A percentile compares a stretch with the other conserved stretches of the same genome.
These are phyloP conservation scores for Cardamine chenopodiifolia DNA, from an alignment of 345 rosid species.

Conservation along the genomic window DNA sequence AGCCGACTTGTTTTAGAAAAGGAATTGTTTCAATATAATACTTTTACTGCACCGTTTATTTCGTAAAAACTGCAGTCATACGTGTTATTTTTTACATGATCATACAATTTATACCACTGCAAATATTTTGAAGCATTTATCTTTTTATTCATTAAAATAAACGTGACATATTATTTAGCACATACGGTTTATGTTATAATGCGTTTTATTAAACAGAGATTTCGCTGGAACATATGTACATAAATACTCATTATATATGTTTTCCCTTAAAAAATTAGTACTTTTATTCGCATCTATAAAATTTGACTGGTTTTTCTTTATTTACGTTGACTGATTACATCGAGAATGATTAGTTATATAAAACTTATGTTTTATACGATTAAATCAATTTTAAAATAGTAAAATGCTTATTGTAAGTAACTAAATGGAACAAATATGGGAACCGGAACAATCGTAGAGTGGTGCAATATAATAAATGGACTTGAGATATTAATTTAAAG, in stretches of 20 bases:
- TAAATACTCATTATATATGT: slow-evolving; percentile 15
- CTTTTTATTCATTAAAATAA: background rate
- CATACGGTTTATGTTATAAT: background rate
- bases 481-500: background rate
- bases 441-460: background rate
- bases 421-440: slow-evolving; percentile 13
- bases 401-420: slow-evolving; percentile 19
- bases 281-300: background rate
- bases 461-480: slow-evolving; percentile 2
- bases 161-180: background rate
- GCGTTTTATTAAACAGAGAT: slow-evolving; percentile 13
- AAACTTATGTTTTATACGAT: background rate
- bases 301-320: slow-evolving; percentile 18
- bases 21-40: background rate
- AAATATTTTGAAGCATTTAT: background rate
- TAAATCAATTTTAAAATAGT: background rate
- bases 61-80: background rate
- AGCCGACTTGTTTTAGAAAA: background rate
- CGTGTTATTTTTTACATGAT: background rate
- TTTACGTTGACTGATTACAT: slow-evolving; percentile 19
- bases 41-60: background rate
- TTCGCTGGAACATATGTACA: slow-evolving; percentile 16
- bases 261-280: background rate
- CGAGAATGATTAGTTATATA: slow-evolving; percentile 17
- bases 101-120: slow-evolving; percentile 11